A percentile compares a stretch with the other conserved stretches of the same genome.
phyloP scores from a whole-genome alignment of 495 filamentous ascomycete species.

The Cercophora samala region DNA sequence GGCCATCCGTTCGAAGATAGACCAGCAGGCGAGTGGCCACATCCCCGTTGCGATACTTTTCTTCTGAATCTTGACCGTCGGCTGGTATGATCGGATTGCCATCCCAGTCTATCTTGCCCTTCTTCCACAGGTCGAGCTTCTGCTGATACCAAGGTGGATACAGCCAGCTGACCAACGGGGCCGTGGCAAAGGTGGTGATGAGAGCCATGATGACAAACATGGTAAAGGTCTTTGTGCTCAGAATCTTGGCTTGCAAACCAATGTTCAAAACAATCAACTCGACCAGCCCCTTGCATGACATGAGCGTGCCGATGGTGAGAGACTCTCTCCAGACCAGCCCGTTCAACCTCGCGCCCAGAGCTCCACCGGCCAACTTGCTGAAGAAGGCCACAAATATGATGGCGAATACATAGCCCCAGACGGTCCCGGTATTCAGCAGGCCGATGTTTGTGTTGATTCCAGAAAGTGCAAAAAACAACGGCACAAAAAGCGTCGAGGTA shows the following conservation, averaged over 20 bases:
- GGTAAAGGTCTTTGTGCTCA: slow-evolving; percentile 82
- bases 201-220: slow-evolving; percentile 96
- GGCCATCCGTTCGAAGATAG: slow-evolving; percentile 76
- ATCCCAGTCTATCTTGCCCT: slow-evolving; percentile 90
- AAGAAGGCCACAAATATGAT: slow-evolving; percentile 77
- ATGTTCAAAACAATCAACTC: slow-evolving; percentile 96
- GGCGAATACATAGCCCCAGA: slow-evolving; percentile 89
- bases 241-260: slow-evolving; percentile 82
- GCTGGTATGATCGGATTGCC: slow-evolving; percentile 53
- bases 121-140: slow-evolving; percentile 80
- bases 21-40: slow-evolving; percentile 43
- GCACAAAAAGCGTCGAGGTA: slow-evolving; percentile 74
- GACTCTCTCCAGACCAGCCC: slow-evolving; percentile 89
- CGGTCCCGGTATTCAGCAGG: slow-evolving; percentile 70
- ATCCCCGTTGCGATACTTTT: slow-evolving; percentile 44
- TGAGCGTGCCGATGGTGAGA: slow-evolving; percentile 80
- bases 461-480: slow-evolving; percentile 91
- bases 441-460: slow-evolving; percentile 84
- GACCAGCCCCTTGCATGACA: slow-evolving; percentile 94
- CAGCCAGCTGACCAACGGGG: slow-evolving; percentile 68
- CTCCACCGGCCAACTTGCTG: slow-evolving; percentile 78
- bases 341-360: slow-evolving; percentile 67
- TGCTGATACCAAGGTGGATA: slow-evolving; percentile 89
- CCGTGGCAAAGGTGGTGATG: slow-evolving; percentile 83
- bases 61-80: slow-evolving; percentile 37